Conservation (phyloP, 2,329 filamentous ascomycete species). For the Diaporthe ilicicola region DNA sequence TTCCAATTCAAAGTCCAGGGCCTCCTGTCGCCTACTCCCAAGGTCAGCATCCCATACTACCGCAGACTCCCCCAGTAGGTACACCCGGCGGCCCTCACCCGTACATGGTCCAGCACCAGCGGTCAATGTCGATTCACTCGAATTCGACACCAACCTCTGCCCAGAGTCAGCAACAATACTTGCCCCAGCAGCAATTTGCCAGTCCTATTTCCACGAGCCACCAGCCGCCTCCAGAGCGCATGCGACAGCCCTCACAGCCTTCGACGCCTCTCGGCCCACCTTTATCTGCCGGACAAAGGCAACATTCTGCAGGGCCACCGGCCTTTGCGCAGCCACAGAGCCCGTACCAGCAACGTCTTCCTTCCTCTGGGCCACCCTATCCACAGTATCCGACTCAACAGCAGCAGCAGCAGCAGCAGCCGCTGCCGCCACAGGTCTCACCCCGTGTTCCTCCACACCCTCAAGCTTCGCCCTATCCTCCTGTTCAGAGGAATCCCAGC, state of each 20-base stretch:
- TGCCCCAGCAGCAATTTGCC: conserved; percentile 52
- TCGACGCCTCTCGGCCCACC: conserved; percentile 62
- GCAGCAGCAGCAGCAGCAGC: conserved; percentile 29
- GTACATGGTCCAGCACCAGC: conserved; percentile 47
- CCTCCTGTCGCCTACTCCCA: conserved; percentile 36
- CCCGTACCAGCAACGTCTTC: conserved; percentile 65
- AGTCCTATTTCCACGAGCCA: conserved; percentile 61
- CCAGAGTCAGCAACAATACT: conserved; percentile 65
- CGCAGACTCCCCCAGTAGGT: conserved; percentile 59
- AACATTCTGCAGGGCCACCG: conserved; percentile 51
- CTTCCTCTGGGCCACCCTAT: conserved; percentile 44
- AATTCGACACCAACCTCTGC: conserved; percentile 69
- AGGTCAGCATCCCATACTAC: conserved; percentile 46
- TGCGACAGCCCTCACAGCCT: conserved; percentile 62
- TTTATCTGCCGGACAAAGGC: conserved; percentile 51
- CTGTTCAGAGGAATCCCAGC: conserved; percentile 52
- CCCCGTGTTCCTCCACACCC: conserved; percentile 34
- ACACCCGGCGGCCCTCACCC: conserved; percentile 50
- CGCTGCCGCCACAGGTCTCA: conserved; percentile 34
- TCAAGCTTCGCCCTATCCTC: conserved; percentile 41
- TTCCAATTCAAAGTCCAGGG: conserved; percentile 40
- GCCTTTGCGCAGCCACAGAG: conserved; percentile 62
- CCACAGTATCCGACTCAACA: conserved; percentile 45
- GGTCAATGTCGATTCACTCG: conserved; percentile 67
- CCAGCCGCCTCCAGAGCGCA: conserved; percentile 50